Evolutionary conservation across 768 basidiomycete genomes (phyloP).

Genomic region (Suillus subaureus): DNA sequence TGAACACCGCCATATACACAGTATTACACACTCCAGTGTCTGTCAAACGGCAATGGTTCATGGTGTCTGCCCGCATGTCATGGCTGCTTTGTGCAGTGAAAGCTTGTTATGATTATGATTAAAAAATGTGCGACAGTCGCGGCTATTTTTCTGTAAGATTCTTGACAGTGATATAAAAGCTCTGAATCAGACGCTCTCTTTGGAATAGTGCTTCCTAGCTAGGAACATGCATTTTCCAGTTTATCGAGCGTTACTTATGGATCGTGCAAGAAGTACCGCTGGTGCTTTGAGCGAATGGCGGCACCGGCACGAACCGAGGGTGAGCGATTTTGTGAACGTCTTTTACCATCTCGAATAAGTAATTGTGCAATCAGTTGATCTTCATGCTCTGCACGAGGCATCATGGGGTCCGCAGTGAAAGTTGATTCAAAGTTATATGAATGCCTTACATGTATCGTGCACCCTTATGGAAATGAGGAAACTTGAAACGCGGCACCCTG

Average conservation of each 20-base stretch:
- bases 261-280: background rate
- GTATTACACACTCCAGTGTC: too few species aligned
- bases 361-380: background rate
- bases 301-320: background rate
- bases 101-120: too few species aligned
- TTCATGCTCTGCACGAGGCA: background rate
- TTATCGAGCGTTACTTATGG: background rate
- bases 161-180: too few species aligned
- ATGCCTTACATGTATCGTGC: background rate
- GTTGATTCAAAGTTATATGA: background rate
- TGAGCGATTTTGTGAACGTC: background rate
- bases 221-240: background rate
- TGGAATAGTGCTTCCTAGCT: background rate
- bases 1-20: too few species aligned
- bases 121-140: too few species aligned
- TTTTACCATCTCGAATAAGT: background rate
- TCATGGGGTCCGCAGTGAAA: background rate
- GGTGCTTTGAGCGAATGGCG: background rate
- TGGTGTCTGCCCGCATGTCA: too few species aligned
- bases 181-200: background rate
- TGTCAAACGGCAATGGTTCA: too few species aligned
- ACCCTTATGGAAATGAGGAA: background rate
- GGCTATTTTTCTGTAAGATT: too few species aligned
- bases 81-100: too few species aligned
- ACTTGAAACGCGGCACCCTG: background rate